Conservation (phyloP, 78 protist species). For the Dictyostelium intermedium region DNA sequence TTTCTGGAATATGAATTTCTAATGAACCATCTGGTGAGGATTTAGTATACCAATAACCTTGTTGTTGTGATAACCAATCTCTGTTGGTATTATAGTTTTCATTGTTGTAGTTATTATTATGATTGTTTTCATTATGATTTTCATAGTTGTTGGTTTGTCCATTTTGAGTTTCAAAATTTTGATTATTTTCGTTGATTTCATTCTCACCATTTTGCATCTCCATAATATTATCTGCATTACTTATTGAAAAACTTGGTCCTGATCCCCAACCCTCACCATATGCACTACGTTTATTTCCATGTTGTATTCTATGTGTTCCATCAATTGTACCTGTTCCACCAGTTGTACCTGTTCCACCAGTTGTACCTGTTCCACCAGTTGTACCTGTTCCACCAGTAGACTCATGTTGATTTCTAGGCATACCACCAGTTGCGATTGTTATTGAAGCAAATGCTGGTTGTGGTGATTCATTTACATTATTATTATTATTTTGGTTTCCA, state of each 20-base stretch:
- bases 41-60: not conserved
- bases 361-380: not conserved
- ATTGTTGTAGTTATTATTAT: not conserved
- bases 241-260: not conserved
- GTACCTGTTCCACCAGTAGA: not conserved
- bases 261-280: not conserved
- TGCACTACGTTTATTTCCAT: not conserved
- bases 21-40: not conserved
- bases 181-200: not conserved
- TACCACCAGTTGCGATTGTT: not conserved
- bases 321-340: not conserved
- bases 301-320: not conserved
- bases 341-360: not conserved
- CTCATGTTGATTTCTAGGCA: not conserved
- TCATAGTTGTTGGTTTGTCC: not conserved
- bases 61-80: not conserved
- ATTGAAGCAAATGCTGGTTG: not conserved
- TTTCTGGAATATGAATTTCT: not conserved
- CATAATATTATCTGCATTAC: not conserved
- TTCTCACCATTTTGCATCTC: not conserved
- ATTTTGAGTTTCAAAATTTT: not conserved
- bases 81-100: not conserved
- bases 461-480: no score
- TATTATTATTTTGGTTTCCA: no score
- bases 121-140: not conserved